Percentiles rank a stretch among this genome's conserved stretches.
These are phyloP conservation scores for Paspalum notatum DNA, from an alignment of 176 grass and related monocot species.

Conservation along the genomic window DNA sequence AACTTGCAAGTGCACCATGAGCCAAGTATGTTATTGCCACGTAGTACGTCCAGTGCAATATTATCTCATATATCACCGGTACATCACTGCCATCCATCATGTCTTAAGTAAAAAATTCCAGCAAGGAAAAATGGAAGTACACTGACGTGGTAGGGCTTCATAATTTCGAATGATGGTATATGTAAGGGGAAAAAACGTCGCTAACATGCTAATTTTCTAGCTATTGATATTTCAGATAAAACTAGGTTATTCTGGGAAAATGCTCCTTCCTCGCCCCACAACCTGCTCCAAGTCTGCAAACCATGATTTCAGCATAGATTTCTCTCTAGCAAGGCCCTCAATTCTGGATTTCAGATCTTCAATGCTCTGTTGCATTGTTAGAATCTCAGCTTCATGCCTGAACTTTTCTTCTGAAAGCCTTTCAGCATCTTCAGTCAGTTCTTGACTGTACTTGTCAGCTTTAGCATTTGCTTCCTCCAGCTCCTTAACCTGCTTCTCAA, in stretches of 20 bases:
- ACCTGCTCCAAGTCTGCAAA: constrained; percentile 49
- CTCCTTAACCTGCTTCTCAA: constrained; percentile 36
- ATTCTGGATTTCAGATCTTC: constrained; percentile 40
- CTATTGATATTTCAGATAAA: constrained; percentile 19
- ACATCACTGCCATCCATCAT: constrained; percentile 25
- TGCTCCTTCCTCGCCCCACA: constrained; percentile 41
- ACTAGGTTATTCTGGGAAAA: constrained; percentile 3
- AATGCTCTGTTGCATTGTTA: constrained; percentile 41
- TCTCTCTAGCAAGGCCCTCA: constrained; percentile 36
- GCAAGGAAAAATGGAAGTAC: not conserved
- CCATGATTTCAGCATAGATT: constrained; percentile 37
- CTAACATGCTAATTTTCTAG: constrained; percentile 41
- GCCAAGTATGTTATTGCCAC: constrained; percentile 26
- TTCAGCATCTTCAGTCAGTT: constrained; percentile 29
- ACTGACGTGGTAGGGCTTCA: not conserved
- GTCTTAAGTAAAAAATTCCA: not conserved
- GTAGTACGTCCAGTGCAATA: constrained; percentile 19
- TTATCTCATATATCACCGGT: constrained; percentile 18
- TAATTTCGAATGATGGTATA: constrained; percentile 11
- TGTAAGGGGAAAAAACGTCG: not conserved
- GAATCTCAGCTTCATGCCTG: constrained; percentile 47
- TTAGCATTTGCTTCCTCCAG: constrained; percentile 41
- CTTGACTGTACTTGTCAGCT: constrained; percentile 40
- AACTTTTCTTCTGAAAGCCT: constrained; percentile 52
- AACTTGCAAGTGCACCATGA: not conserved